Evolutionary conservation across 176 grass and related monocot species (phyloP).

Genomic region (Carex myosuroides): DNA sequence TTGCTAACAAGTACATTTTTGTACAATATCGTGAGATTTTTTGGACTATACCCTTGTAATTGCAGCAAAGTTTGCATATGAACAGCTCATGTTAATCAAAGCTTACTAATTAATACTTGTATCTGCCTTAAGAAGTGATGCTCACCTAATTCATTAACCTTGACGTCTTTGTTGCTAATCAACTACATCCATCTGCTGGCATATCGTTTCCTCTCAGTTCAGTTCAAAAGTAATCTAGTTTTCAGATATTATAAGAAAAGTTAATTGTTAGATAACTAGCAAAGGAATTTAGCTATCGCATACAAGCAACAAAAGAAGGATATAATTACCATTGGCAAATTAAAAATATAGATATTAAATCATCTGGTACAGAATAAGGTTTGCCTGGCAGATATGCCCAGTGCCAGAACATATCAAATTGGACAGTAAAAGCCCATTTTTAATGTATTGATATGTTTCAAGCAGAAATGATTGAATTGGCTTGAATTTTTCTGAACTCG

Average conservation of each 20-base stretch:
- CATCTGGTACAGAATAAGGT: neutral
- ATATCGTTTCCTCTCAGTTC: neutral
- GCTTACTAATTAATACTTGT: neutral
- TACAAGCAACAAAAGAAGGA: neutral
- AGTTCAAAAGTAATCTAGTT: neutral
- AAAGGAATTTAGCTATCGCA: neutral
- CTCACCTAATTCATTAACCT: no score
- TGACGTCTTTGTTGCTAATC: neutral
- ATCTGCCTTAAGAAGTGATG: no score
- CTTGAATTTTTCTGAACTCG: neutral
- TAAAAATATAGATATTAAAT: neutral
- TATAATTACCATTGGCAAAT: neutral
- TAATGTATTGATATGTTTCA: neutral
- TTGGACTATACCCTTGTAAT: no score
- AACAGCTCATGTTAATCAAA: no score
- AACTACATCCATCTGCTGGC: neutral
- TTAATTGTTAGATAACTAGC: neutral
- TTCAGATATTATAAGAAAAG: neutral
- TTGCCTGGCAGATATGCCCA: neutral
- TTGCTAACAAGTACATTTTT: neutral
- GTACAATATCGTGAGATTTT: neutral
- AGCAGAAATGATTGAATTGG: neutral
- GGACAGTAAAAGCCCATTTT: neutral
- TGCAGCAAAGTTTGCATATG: no score
- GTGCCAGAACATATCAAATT: neutral